These are phyloP conservation scores for Neurospora sp. DNA, from an alignment of 495 filamentous ascomycete genomes.

Conservation along the genomic window DNA sequence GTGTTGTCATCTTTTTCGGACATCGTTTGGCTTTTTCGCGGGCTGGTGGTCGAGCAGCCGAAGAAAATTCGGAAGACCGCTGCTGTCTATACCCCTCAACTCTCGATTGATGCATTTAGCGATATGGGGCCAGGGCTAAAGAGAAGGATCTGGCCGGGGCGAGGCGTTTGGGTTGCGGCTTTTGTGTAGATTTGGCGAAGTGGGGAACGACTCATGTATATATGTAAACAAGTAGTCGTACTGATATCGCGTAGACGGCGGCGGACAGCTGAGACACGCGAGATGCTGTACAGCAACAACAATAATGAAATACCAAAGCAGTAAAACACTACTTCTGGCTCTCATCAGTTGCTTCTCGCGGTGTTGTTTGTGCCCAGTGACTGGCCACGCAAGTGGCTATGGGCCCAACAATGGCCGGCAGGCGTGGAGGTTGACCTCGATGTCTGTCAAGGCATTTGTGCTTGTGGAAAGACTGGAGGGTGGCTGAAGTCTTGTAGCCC, in stretches of 20 bases:
- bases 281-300: background rate
- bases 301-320: background rate
- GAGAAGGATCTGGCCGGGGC: conserved; percentile 11
- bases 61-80: background rate
- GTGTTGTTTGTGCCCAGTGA: background rate
- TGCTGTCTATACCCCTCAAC: conserved; percentile 19
- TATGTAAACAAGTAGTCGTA: conserved; percentile 4
- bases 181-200: conserved; percentile 18
- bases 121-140: conserved; percentile 12
- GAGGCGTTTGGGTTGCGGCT: conserved; percentile 18
- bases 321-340: background rate
- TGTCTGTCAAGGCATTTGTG: background rate
- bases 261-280: background rate
- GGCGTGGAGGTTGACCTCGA: background rate
- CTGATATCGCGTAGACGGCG: background rate
- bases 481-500: background rate
- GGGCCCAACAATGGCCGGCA: background rate
- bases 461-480: background rate
- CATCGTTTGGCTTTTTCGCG: background rate
- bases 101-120: conserved; percentile 25
- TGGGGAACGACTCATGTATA: conserved; percentile 13
- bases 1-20: background rate
- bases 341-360: background rate
- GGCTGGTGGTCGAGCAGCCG: background rate
- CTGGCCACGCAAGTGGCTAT: background rate